phyloP scores from a whole-genome alignment of 1,139 yeast genomes.

The Blastobotrys persicus region DNA sequence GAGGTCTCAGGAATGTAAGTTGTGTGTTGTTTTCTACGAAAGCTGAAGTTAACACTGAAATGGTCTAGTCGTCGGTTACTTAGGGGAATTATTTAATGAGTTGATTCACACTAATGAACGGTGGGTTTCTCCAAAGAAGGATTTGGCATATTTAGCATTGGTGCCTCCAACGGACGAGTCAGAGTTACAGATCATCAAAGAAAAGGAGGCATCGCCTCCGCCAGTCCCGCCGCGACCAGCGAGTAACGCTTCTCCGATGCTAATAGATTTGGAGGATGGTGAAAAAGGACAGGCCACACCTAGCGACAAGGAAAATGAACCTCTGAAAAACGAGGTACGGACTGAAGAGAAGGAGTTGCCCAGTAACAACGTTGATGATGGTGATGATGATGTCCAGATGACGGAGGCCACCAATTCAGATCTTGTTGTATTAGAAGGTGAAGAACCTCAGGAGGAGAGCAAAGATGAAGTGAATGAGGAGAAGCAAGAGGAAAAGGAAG shows the following conservation, averaged over 20 bases:
- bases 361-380: slow-evolving; percentile 20
- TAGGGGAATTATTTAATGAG: slow-evolving; percentile 64
- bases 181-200: slow-evolving; percentile 12
- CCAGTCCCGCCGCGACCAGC: slow-evolving; percentile 10
- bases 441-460: slow-evolving; percentile 2
- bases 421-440: slow-evolving; percentile 8
- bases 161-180: slow-evolving; percentile 38
- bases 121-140: slow-evolving; percentile 78
- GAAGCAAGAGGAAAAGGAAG: slow-evolving; percentile 7
- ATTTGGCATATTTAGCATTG: slow-evolving; percentile 83
- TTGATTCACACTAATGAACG: slow-evolving; percentile 62
- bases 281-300: neutral
- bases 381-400: slow-evolving; percentile 17
- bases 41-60: slow-evolving; percentile 2
- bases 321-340: neutral
- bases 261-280: slow-evolving; percentile 5
- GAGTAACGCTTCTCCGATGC: slow-evolving; percentile 3
- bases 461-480: slow-evolving; percentile 6
- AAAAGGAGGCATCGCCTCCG: slow-evolving; percentile 9
- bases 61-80: slow-evolving; percentile 53
- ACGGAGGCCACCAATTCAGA: slow-evolving; percentile 18
- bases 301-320: slow-evolving; percentile 5
- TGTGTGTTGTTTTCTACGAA: neutral
- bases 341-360: neutral
- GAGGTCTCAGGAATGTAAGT: slow-evolving; percentile 65